Evolutionary conservation across 2,329 filamentous ascomycete genomes (phyloP), one percentile per base, ranked within the genome.

Genomic region (Hortaea werneckii): DNA sequence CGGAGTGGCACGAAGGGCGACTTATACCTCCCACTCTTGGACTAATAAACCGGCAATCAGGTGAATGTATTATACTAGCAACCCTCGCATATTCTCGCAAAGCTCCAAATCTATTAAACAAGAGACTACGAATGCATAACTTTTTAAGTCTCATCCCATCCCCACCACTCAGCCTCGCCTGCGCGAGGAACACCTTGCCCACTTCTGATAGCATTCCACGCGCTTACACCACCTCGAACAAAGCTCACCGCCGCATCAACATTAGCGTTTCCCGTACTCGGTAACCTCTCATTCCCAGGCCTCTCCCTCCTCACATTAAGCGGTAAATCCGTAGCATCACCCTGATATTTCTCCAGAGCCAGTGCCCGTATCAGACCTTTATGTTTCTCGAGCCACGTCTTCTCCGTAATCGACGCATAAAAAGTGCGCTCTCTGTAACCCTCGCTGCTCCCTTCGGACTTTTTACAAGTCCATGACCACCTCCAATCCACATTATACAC

Each of bases 401-500:
- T 59, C 53, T 77, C 74, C 29, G 60, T 67, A 11, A 73, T 52
- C 1, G 64, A 65, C 1, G 75, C 73, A 54, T 79, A 84, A 26
- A 65, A n/a, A 20, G 20, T 20, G 20, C 20, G 20, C 60, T 52
- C 66, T 73, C 11, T 44, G 44, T 38, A 12, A 37, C n/a, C 38
- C 26, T 28, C 30, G 45, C 32, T n/a, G 9, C 41, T 29, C 38
- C 41, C 29, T 29, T 3, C 57, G 4, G 20, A 20, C 30, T 39
- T 8, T 28, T 30, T 27, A 29, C n/a, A 10, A n/a, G 13, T 51
- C 4, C 60, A 56, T 3, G 74, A 76, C 53, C 74, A 80, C 1
- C 68, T 63, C 81, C 82, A 88, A 30, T 80, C 71, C 0, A 76
- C 81, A 84, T 40, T 79, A 71, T 5, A 76, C 2, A 85, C 79